Conservation (phyloP, 169 alveolate genomes). For the Eimeria zaria region DNA sequence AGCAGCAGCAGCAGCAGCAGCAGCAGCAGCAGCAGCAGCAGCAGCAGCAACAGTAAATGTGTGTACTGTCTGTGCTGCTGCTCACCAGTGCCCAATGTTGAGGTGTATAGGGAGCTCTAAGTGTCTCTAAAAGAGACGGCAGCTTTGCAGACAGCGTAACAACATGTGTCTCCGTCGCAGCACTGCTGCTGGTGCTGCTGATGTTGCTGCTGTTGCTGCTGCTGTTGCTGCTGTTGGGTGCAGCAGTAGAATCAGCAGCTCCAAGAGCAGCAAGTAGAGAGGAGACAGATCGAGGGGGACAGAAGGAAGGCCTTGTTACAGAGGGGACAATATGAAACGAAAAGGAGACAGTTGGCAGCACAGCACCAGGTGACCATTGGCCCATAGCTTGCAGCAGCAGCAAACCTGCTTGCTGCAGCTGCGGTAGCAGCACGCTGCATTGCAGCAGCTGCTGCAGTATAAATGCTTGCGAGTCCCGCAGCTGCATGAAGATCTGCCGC, state of each 20-base stretch:
- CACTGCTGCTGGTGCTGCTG: not conserved
- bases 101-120: slow-evolving; percentile 21
- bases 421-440: slow-evolving; percentile 39
- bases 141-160: slow-evolving; percentile 27
- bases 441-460: slow-evolving; percentile 74
- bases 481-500: slow-evolving; percentile 32
- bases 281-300: slow-evolving; percentile 49
- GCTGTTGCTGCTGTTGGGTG: slow-evolving; percentile 23
- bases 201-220: slow-evolving; percentile 37
- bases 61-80: not conserved
- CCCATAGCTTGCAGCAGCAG: slow-evolving; percentile 69
- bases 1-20: slow-evolving; percentile 30
- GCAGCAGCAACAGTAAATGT: not conserved
- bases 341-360: slow-evolving; percentile 49
- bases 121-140: slow-evolving; percentile 47
- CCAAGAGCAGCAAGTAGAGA: slow-evolving; percentile 1
- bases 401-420: slow-evolving; percentile 63
- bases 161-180: slow-evolving; percentile 42
- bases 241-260: not conserved
- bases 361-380: slow-evolving; percentile 17
- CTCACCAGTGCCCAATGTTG: slow-evolving; percentile 4
- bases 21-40: slow-evolving; percentile 48
- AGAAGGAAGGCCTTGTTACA: slow-evolving; percentile 10
- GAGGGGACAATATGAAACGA: slow-evolving; percentile 48
- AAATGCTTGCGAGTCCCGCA: slow-evolving; percentile 37